Base-by-base conservation (phyloP, 306 rosid species). In the Casuarina cunninghamiana region DNA sequence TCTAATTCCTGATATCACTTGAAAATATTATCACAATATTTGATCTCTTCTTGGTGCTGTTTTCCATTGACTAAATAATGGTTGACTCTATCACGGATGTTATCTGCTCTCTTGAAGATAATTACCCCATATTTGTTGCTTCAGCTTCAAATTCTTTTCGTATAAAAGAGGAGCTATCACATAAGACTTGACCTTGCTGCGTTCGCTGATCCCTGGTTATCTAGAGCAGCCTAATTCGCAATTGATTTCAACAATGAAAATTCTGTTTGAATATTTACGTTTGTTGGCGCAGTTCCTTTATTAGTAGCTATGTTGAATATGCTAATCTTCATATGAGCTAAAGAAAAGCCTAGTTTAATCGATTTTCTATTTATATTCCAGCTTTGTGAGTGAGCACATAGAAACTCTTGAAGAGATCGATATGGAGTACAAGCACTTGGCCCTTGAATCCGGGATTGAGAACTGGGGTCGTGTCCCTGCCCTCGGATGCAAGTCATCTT, bases 401-500 rank as follows among this genome's bases (percentile, higher is more conserved):
- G 99, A 96, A 81, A 96, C 99, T 42, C 96, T 96, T 51, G 99
- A 96, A 86, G 99, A 96, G 80, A 96, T 96, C 71, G 99, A 96
- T 80, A 90, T 96, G 96, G 99, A 96, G 85, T 96, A 96, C 83
- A 93, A 79, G 84, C 82, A 93, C 42, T 79, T 96, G 88, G 99
- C 99, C 46, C 91, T 91, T 17, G 97, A 96, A 81, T 96, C 99
- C 41, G 99, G 99, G 54, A 74, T 96, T 73, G 78, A 90, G 89
- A 93, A 89, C 78, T 96, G 99, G 99, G 98, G 88, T 21, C 97
- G 99, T 71, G 99, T 96, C 73, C 99, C 99, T 35, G 98, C 99
- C 19, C 98, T 96, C 21, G 93, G 94, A 55, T 78, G 91, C 76
- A 96, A 88, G 50, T 86, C 97, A 71, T 86, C 99, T 48, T 96